Conservation (phyloP, 306 rosid genomes). For the Carpinus viminea region DNA sequence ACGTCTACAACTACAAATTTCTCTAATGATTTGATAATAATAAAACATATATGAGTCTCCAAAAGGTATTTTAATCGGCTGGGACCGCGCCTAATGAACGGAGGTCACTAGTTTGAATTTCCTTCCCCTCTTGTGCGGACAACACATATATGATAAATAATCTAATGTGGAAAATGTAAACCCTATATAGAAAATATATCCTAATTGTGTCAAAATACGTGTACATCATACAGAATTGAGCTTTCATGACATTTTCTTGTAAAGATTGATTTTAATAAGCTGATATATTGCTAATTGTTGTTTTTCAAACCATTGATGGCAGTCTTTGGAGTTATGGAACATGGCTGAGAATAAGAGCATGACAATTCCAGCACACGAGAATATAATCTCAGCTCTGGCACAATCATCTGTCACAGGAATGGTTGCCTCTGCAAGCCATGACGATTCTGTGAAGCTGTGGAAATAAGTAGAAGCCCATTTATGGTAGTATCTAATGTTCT, state of each 20-base stretch:
- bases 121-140: too few species aligned
- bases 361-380: slow-evolving; percentile 45
- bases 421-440: slow-evolving; percentile 62
- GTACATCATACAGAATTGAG: neutral
- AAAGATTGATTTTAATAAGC: neutral
- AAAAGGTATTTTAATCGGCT: too few species aligned
- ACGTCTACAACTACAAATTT: too few species aligned
- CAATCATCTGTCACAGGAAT: slow-evolving; percentile 47
- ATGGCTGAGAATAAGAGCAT: slow-evolving; percentile 52
- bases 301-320: slow-evolving; percentile 11
- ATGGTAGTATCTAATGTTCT: slow-evolving; percentile 23
- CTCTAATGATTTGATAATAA: too few species aligned
- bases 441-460: slow-evolving; percentile 49
- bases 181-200: too few species aligned
- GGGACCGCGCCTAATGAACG: too few species aligned
- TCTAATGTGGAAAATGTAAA: too few species aligned
- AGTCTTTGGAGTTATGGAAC: slow-evolving; percentile 55
- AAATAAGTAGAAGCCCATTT: slow-evolving; percentile 27
- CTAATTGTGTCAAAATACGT: neutral
- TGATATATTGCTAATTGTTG: neutral
- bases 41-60: too few species aligned
- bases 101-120: too few species aligned
- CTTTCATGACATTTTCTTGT: neutral
- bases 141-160: too few species aligned
- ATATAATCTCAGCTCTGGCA: slow-evolving; percentile 47